Base-by-base conservation (phyloP, 2,329 filamentous ascomycete species). In the Colletotrichum filicis region DNA sequence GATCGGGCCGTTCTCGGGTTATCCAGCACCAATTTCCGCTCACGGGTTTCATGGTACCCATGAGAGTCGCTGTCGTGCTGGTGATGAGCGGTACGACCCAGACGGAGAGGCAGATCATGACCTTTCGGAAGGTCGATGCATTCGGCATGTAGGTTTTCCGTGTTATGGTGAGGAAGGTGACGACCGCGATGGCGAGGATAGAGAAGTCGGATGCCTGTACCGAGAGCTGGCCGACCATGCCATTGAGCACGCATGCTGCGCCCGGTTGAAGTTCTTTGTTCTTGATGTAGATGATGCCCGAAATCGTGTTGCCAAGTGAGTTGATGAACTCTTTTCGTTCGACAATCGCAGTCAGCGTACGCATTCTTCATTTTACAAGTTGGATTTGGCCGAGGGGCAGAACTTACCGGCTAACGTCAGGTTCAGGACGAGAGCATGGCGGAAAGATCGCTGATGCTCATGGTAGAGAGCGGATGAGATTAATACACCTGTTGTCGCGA, bases 1-100 rank as follows among this genome's bases (percentile, higher is more conserved):
- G 78, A 14, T 81, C 81, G 30, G 79, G 75, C n/a, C 81, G 77
- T 2, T 79, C 74, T 14, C 78, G 74, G 14, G 80, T 77, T 71
- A 87, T 86, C 85, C 85, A 87, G 76, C 85, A 87, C 85, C 85
- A 87, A 70, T 87, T 86, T 0, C 85, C 85, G 4, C 83, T 84
- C 2, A 85, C 82, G 16, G 71, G 71, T 11, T 73, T 9, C 28
- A 73, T 73, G 80, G 82, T 74, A 28, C 78, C 72, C 74, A 80
- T 75, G n/a, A 59, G 79, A 28, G 80, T 77, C 37, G 77, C 79
- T 19, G 77, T 77, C 66, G 75, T 75, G 75, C 82, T 81, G 1
- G 84, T 85, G 16, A 81, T 80, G 3, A 83, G 53, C 11, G 84
- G 82, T 1, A 85, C 75, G 5, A 85, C 73, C 85, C 85, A 86